Evolutionary conservation across 257 asterid genomes (phyloP), one percentile per base, ranked within the genome.

Genomic region (Ilex asprella): DNA sequence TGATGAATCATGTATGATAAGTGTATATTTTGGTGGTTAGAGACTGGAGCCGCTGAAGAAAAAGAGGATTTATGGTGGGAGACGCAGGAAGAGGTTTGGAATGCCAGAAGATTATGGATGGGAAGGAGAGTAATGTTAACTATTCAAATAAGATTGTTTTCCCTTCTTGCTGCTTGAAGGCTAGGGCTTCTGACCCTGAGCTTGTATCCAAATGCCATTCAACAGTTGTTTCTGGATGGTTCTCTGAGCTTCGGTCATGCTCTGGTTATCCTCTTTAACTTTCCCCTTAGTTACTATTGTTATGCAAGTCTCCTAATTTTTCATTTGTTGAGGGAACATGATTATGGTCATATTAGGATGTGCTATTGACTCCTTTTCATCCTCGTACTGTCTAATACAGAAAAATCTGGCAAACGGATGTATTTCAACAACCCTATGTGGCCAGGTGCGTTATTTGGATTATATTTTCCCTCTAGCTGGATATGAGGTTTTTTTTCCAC

Each of bases 401-500:
- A 72, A 56, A 70, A 75, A 69, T 64, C 80, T 56, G 73, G 59
- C 67, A 80, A 70, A 56, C 75, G 63, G 31, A 65, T 84, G 64
- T 87, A 80, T 65, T 93, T 83, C 70, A 87, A 93, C 84, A 93
- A 93, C 70, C 97, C 99, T 60, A 93, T 93, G 99, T 93, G 99
- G 99, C 99, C 97, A 79, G 99, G 99, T 89, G 63, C 8, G 31
- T 55, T 71, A 55, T 41, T 30, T 54, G 50, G 16, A 27, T 12
- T 64, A 16, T 16, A 32, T 30, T n/a, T 35, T 30, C 13, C 56
- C 10, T 56, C 31, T 43, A 60, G 16, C 39, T 39, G 58, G 27
- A 56, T 55, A 35, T 44, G 9, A 27, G 9, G 21, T 52, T 56
- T 50, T 52, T 56, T 50, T 16, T 53, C 15, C 56, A 16, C 27